Conservation (phyloP, 208 protist species). For the Leishmania amazonensis region DNA sequence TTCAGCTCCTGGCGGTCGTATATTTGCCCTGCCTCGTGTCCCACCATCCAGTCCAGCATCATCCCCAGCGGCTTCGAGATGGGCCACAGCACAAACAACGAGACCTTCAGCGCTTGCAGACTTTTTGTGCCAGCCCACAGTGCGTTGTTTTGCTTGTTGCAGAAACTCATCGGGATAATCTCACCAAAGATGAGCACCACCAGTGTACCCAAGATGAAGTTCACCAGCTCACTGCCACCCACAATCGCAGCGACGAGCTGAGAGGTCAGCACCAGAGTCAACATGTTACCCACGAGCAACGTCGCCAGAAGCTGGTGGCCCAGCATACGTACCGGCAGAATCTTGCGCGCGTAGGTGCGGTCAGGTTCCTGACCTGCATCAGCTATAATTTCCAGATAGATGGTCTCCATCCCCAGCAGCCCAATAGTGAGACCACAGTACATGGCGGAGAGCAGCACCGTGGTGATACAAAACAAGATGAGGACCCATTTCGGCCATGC, state of each 20-base stretch:
- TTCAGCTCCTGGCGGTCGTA: slow-evolving; percentile 83
- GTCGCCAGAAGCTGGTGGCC: slow-evolving; percentile 78
- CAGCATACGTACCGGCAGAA: slow-evolving; percentile 69
- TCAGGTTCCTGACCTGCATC: slow-evolving; percentile 71
- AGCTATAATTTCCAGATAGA: slow-evolving; percentile 79
- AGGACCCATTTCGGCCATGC: slow-evolving; percentile 50
- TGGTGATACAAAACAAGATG: slow-evolving; percentile 46
- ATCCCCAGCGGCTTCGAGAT: slow-evolving; percentile 74
- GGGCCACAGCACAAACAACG: slow-evolving; percentile 69
- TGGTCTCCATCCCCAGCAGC: slow-evolving; percentile 78
- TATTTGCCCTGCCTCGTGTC: slow-evolving; percentile 70
- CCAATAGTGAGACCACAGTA: slow-evolving; percentile 86
- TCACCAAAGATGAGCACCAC: slow-evolving; percentile 79
- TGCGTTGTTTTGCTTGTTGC: slow-evolving; percentile 74
- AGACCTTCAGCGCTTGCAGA: slow-evolving; percentile 58
- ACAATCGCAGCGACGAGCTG: slow-evolving; percentile 81
- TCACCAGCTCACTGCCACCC: slow-evolving; percentile 52
- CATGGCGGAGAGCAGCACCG: slow-evolving; percentile 67
- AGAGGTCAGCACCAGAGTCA: slow-evolving; percentile 75
- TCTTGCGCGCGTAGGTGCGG: slow-evolving; percentile 59
- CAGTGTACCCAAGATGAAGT: slow-evolving; percentile 73
- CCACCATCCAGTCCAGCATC: slow-evolving; percentile 73
- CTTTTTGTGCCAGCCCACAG: slow-evolving; percentile 59
- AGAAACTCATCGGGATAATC: slow-evolving; percentile 82
- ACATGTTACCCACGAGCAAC: slow-evolving; percentile 84